phyloP scores from a whole-genome alignment of 2,329 filamentous ascomycete genomes.

The Cordyceps tenuipes region DNA sequence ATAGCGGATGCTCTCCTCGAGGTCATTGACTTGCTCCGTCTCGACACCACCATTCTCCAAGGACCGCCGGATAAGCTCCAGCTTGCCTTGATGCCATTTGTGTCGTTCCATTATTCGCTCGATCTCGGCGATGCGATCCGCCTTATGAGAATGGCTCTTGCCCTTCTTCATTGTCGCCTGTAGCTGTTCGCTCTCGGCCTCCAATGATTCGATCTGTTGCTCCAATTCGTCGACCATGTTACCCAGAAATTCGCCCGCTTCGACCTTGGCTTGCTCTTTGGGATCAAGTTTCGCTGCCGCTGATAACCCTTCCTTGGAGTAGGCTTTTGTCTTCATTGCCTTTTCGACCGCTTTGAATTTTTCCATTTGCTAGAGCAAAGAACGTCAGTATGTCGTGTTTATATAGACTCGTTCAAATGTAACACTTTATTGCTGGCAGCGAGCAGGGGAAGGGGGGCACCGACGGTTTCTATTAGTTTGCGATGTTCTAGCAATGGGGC shows the following conservation, averaged over 20 bases:
- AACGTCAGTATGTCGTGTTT: constrained; percentile 12
- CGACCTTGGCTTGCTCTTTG: constrained; percentile 92
- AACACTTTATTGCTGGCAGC: background rate
- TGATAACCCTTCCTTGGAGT: constrained; percentile 93
- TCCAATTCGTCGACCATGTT: constrained; percentile 87
- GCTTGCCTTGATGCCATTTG: constrained; percentile 91
- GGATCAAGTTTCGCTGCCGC: constrained; percentile 90
- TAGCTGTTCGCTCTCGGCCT: constrained; percentile 81
- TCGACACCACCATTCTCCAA: constrained; percentile 91
- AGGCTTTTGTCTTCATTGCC: constrained; percentile 99
- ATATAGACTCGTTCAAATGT: background rate
- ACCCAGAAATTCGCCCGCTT: constrained; percentile 78
- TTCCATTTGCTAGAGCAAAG: constrained; percentile 76
- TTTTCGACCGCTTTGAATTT: constrained; percentile 99
- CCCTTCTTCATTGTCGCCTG: constrained; percentile 90
- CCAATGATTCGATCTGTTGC: constrained; percentile 83
- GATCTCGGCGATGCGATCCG: constrained; percentile 81
- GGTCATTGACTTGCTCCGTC: constrained; percentile 72
- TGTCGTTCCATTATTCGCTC: constrained; percentile 79
- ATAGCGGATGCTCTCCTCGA: constrained; percentile 90
- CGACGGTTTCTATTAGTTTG: constrained; percentile 94
- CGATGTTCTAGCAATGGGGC: constrained; percentile 86
- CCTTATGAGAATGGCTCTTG: constrained; percentile 76
- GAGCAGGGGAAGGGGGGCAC: constrained; percentile 17
- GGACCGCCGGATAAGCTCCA: constrained; percentile 82